Conservation (phyloP, 2,329 filamentous ascomycete genomes). For the Colletotrichum tanaceti region DNA sequence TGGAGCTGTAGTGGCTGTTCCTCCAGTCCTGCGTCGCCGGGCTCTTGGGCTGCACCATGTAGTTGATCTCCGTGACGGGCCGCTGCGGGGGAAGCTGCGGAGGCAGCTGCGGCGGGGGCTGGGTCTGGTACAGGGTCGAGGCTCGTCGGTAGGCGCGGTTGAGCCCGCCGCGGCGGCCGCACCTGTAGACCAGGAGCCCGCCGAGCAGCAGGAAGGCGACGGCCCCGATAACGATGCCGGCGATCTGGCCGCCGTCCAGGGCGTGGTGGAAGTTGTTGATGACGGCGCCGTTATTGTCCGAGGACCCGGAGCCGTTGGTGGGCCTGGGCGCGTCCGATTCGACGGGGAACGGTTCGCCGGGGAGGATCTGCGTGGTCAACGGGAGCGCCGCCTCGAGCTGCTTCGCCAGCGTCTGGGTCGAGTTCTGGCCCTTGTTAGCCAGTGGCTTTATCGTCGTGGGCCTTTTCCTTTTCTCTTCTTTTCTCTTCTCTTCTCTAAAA, state of each 20-base stretch:
- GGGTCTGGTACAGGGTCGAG: slow-evolving; percentile 4
- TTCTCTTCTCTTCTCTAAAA: too few relatives aligned
- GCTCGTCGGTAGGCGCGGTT: slow-evolving; percentile 51
- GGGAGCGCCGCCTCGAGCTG: slow-evolving; percentile 61
- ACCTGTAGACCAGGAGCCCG: slow-evolving; percentile 60
- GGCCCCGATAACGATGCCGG: slow-evolving; percentile 67
- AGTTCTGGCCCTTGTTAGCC: slow-evolving; percentile 50
- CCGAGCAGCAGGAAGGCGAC: slow-evolving; percentile 58
- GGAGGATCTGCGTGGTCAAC: slow-evolving; percentile 64
- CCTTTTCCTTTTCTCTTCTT: too few relatives aligned
- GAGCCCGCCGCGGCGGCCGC: slow-evolving; percentile 55
- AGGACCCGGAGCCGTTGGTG: slow-evolving; percentile 33
- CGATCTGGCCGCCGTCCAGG: slow-evolving; percentile 62
- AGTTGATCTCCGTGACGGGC: slow-evolving; percentile 30
- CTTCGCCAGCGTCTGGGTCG: slow-evolving; percentile 58
- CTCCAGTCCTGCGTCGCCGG: slow-evolving; percentile 46
- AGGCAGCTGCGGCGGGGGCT: neutral
- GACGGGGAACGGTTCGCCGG: slow-evolving; percentile 65
- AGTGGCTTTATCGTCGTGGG: slow-evolving; percentile 13
- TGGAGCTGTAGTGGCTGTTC: slow-evolving; percentile 42
- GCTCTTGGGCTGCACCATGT: slow-evolving; percentile 44
- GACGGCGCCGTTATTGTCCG: slow-evolving; percentile 30
- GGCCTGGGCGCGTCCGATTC: slow-evolving; percentile 51
- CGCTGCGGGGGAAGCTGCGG: too few relatives aligned
- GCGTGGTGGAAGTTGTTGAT: slow-evolving; percentile 28